Evolutionary conservation across 805 yeast species (phyloP).

Genomic region (Yamadazyma takamatsuzukensis): DNA sequence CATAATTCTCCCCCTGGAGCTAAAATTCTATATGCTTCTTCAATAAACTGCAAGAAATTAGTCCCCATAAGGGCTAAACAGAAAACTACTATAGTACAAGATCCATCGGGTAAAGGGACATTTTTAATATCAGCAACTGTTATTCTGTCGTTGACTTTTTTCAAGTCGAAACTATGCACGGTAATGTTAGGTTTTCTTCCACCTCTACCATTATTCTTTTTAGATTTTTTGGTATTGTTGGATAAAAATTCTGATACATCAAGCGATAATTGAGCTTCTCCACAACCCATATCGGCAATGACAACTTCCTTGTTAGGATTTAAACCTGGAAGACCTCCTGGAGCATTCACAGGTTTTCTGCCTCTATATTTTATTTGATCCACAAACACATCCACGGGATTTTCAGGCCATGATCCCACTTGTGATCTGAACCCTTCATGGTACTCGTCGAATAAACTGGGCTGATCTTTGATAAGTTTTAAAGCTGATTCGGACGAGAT

Average conservation of each 20-base stretch:
- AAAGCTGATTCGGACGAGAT: constrained; percentile 75
- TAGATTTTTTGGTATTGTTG: constrained; percentile 23
- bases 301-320: constrained; percentile 55
- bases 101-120: constrained; percentile 77
- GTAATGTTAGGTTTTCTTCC: constrained; percentile 34
- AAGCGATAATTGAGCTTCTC: constrained; percentile 85
- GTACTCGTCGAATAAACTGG: constrained; percentile 87
- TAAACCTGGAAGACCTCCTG: constrained; percentile 90
- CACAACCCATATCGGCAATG: constrained; percentile 98
- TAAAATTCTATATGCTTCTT: constrained; percentile 83
- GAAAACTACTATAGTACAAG: constrained; percentile 85
- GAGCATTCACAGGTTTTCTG: constrained; percentile 76
- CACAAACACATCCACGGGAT: constrained; percentile 91
- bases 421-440: constrained; percentile 95
- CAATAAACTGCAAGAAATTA: constrained; percentile 84
- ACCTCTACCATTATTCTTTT: constrained; percentile 21
- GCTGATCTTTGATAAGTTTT: constrained; percentile 70
- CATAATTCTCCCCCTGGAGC: constrained; percentile 92
- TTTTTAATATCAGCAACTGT: constrained; percentile 95
- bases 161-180: constrained; percentile 88
- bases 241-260: constrained; percentile 55
- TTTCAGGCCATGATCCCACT: constrained; percentile 97
- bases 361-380: constrained; percentile 60
- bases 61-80: constrained; percentile 98
- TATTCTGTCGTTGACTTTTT: constrained; percentile 81